Base-by-base conservation (phyloP, 1,139 yeast species). In the Magnusiomyces tetraspermus region DNA sequence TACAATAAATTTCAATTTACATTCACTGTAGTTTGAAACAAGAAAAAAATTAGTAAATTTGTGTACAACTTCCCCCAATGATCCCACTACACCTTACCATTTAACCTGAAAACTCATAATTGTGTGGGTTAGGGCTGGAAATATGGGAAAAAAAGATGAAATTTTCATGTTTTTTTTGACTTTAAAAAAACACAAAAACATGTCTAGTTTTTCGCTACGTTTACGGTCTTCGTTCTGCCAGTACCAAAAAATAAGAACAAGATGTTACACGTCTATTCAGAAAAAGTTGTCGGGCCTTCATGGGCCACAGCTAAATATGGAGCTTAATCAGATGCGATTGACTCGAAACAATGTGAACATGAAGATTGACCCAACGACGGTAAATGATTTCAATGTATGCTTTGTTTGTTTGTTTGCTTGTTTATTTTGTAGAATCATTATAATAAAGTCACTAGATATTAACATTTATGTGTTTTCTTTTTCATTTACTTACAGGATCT, bases 341-440 rank as follows among this genome's bases (percentile, higher is more conserved):
- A 38, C 38, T 10, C 47, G 45, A 26, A 40, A 48, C 19, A 40
- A 48, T 31, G 49, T 52, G 24, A 53, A 42, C 10, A 54, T 62
- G 10, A 56, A 56, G 41, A 52, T 59, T 13, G 65, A 64, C 48
- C 67, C 66, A 6, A 58, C 51, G 22, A 51, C 48, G 11, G 61
- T 57, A 4, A 50, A 52, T 23, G 48, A 55, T 1, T 62, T 63
- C 53, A 54, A 51, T 22, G 52, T 49, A 19, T 22, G 51, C 44
- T 36, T 10, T 10, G 6, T 10, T 10, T n/a, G 40, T n/a, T 36
- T 10, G 19, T 8, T 36, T 36, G 15, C 40, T 8, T 36, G 17
- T 36, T 36, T 36, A 36, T 36, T 36, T 5, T 10, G 40, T 8
- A 5, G 5, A 36, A 10, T 36, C 17, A 8, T 13, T 10, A 36